Base-by-base conservation (phyloP, 106 monocot species). In the Dendrobium catenatum region DNA sequence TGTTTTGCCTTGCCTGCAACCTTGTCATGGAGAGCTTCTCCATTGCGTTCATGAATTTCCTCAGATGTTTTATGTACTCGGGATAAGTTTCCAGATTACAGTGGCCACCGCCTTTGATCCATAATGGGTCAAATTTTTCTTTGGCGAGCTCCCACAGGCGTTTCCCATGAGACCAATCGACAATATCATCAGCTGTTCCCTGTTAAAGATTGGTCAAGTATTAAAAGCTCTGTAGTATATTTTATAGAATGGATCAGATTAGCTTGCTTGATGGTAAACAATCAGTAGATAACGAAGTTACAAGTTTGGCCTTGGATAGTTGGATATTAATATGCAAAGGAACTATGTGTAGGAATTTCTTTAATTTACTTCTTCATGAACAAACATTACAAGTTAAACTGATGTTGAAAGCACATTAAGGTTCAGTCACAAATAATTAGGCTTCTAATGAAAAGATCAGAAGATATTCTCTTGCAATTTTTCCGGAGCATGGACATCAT, bases 41-140 rank as follows among this genome's bases (percentile, higher is more conserved):
- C 96, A 96, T 94, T 27, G 89, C 82, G 24, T 79, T 31, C 59
- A 94, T 86, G 76, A 92, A 97, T 64, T 89, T 94, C n/a, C 87
- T 79, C 77, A 97, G 64, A 64, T 97, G 94, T 79, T 87, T 94
- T 82, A 97, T 89, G 83, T 94, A 97, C 40, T 97, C 94, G 0
- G 94, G 96, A 78, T 90, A 97, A 4, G 94, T 88, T 79, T 97
- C 96, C 56, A 97, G 83, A 82, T 97, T 94, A 85, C 96, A 97
- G 81, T 97, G 96, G 3, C 94, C 96, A 0, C 96, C 96, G 2
- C 96, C 96, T 43, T 94, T 92, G 40, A 97, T 76, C 96, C 96
- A 97, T 31, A 97, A 77, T 2, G 96, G 96, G 1, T 97, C 96
- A 29, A 90, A 97, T 68, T 97, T 97, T 72, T 94, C 94, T 80